Evolutionary conservation across 2,329 filamentous ascomycete species (phyloP), one percentile per base, ranked within the genome.

Genomic region (Fusarium bulbicola): DNA sequence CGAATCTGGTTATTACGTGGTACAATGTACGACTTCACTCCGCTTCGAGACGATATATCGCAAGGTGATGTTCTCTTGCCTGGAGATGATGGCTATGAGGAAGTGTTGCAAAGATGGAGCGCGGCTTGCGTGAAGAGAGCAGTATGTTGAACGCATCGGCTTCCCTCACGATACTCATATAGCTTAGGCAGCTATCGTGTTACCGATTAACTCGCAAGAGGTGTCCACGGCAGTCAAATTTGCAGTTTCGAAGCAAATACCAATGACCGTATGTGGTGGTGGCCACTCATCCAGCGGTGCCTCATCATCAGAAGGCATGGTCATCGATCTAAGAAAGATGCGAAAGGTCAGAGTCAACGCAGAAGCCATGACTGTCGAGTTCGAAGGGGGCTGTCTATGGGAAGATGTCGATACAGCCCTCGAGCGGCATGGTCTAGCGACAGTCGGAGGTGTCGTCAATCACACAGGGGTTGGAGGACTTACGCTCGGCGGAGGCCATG

Each of bases 381-480:
- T 83, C 14, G 83, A 86, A 64, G 87, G 88, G 24, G 88, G 88
- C 6, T 84, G 84, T 49, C 76, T 83, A 2, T 89, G 88, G 87
- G 80, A 82, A 63, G 85, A 89, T 73, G 86, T 91, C 13, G 88
- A 91, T 66, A 77, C 80, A 5, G 85, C 84, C 2, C 84, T 85
- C 0, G 85, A 82, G 37, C 79, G 83, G 60, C 79, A 88, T 72
- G 84, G 84, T 0, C 82, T 91, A 1, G 89, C 88, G 5, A 87
- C 88, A 5, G 89, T 91, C 0, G 89, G 88, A 9, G 89, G 89
- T 3, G 90, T 89, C 1, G 89, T 91, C 12, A 88, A 88, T 59
- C 87, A 91, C 71, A 91, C 89, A 2, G 90, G 90, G 7, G 85
- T 91, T 14, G 89, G 88, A 6, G 90, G 88, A 0, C 79, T 91